Base-by-base conservation (phyloP, 805 yeast genomes). In the Lachancea kluyveri region DNA sequence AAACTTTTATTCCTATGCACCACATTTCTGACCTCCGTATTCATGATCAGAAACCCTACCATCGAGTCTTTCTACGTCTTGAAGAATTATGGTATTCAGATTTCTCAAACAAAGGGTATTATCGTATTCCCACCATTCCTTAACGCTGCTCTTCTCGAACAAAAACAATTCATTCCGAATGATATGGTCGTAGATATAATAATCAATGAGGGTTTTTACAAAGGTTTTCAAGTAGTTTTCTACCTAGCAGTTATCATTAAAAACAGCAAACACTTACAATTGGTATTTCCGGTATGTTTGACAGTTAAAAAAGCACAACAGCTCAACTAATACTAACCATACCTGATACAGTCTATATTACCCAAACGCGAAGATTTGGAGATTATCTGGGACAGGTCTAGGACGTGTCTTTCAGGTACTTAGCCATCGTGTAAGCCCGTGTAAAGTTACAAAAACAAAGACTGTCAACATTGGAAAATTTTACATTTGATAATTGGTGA, bases 191-290 rank as follows among this genome's bases (percentile, higher is more conserved):
- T 71, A 4, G 90, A 82, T 51, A 53, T 83, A 8, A 71, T 80
- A 0, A 76, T 84, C 16, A 81, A 81, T 49, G 94, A 84, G 53
- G 88, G 83, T 0, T 82, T 84, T 50, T 35, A 37, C 26, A 65
- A 65, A 33, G 79, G 79, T 5, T 70, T 75, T 40, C 77, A 77
- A 40, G 85, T 81, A 7, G 62, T 78, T 3, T 78, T 68, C 50
- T 78, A 81, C 47, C 57, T 83, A 51, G 74, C 79, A 24, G 60
- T 81, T 4, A 59, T 81, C 21, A 68, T 77, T 11, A 66, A 66
- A 31, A 64, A 61, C 21, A 46, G 42, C 6, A 46, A 48, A 10
- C 48, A 43, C 25, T 41, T 62, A 17, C 47, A 46, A 12, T 35
- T 64, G 19, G 42, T 61, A 15, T 59, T 67, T 30, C 46, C 50